A percentile compares a stretch with the other conserved stretches of the same genome.
These are phyloP conservation scores for Fusarium hostae DNA, from an alignment of 2,329 filamentous ascomycete genomes.

Conservation along the genomic window DNA sequence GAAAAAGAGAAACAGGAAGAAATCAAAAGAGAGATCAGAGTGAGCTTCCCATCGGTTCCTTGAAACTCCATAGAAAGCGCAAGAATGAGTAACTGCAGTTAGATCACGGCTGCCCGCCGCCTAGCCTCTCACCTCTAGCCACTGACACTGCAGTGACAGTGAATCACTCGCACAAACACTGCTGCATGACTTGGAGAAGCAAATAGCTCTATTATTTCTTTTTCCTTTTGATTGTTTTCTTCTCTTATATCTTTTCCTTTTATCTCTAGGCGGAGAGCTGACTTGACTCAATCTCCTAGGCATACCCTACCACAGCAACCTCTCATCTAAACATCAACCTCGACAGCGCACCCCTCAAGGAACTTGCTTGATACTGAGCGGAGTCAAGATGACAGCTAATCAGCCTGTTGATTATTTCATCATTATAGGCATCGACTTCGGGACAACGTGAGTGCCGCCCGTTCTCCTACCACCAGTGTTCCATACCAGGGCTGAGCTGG, in stretches of 20 bases:
- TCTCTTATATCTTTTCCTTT: not conserved
- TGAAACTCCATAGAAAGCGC: not conserved
- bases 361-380: not conserved
- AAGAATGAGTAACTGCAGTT: not conserved
- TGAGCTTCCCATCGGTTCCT: not conserved
- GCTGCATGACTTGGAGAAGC: not conserved
- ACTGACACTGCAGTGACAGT: not conserved
- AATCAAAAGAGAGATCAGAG: not conserved
- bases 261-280: not conserved
- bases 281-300: not conserved
- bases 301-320: not conserved
- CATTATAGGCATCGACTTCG: constrained; percentile 58
- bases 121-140: too few species aligned
- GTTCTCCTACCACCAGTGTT: too few species aligned
- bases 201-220: not conserved
- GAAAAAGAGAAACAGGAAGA: not conserved
- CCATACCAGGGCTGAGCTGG: too few species aligned
- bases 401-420: constrained; percentile 35
- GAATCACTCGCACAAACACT: not conserved
- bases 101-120: too few species aligned
- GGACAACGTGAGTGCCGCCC: constrained; percentile 53
- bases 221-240: not conserved
- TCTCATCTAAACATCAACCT: not conserved
- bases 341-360: not conserved
- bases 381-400: not conserved